Evolutionary conservation across 345 rosid genomes (phyloP), one percentile per base, ranked within the genome.

Genomic region (Rubroshorea leprosula): DNA sequence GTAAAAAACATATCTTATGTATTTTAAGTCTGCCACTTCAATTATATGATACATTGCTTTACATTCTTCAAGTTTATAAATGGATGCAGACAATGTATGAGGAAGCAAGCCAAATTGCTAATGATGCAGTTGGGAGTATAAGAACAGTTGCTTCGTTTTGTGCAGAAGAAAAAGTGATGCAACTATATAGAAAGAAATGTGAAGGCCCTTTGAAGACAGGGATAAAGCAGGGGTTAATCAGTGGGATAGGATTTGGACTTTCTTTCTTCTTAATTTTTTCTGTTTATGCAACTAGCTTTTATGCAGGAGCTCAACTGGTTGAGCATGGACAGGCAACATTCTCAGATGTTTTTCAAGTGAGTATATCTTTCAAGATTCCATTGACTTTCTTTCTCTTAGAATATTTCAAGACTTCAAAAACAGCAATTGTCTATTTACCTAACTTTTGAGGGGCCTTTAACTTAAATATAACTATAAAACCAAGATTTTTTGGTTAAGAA

Each of bases 101-200:
- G 78, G 87, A 90, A 68, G 96, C 96, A 7, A 88, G 96, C 66
- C 91, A 85, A 78, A 89, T 87, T 43, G 97, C 97, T 8, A 81
- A 68, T n/a, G 96, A 90, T 49, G 97, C 97, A 19, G 95, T 87
- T 5, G 94, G 94, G 52, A 85, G 94, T 55, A 87, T 90, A 55
- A 77, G 97, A 72, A 85, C 97, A 11, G 89, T 87, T 46, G 87
- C 96, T 55, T 90, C 96, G 3, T 90, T 82, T 70, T 87, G 96
- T 61, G 90, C 91, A 0, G 97, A 87, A 60, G 94, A 85, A 62
- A 90, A 80, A 64, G 83, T 87, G 65, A 85, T 87, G 89, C 65
- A 85, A 27, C 77, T 85, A 41, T 90, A 90, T 66, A 58, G 66
- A 47, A 76, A 62, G 65, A 90, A 85, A 77, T 87, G 96, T 19